These are phyloP conservation scores for Xerophyta viscosa DNA, from an alignment of 106 monocot species.

Conservation along the genomic window DNA sequence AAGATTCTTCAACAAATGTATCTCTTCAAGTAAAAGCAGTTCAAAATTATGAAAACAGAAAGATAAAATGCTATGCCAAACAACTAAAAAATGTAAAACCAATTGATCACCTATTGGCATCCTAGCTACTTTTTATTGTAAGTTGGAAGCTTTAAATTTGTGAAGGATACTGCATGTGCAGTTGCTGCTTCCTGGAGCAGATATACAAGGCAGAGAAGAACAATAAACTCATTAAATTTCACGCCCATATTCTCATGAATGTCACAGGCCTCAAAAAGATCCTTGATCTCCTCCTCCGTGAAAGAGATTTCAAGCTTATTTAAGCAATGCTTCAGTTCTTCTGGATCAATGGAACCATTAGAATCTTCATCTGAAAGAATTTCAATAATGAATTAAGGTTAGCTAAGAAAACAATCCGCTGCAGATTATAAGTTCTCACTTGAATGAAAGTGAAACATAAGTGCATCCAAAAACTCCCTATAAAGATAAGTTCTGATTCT, in stretches of 20 bases:
- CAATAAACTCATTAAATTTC: conserved; percentile 95
- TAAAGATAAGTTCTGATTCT: too few relatives aligned
- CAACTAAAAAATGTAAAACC: not conserved
- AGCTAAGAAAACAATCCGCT: not conserved
- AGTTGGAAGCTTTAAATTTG: too few relatives aligned
- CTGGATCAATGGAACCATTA: conserved; percentile 74
- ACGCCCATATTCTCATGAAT: conserved; percentile 73
- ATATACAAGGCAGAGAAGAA: conserved; percentile 90
- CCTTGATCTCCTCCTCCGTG: conserved; percentile 67
- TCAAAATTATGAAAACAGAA: not conserved
- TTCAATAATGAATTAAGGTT: not conserved
- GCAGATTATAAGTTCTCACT: not conserved
- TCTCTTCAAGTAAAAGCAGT: not conserved
- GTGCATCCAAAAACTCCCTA: too few relatives aligned
- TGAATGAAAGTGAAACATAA: too few relatives aligned
- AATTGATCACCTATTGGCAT: not conserved
- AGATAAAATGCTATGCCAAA: not conserved
- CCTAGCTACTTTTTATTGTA: too few relatives aligned
- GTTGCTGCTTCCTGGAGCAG: conserved; percentile 53
- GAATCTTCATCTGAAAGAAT: conserved; percentile 73
- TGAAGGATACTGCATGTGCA: conserved; percentile 63
- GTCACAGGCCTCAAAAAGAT: conserved; percentile 80
- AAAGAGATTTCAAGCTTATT: conserved; percentile 62
- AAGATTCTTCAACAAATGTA: not conserved
- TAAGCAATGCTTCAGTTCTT: conserved; percentile 73